Base-by-base conservation (phyloP, 306 rosid genomes). In the Prinsepia uniflora region DNA sequence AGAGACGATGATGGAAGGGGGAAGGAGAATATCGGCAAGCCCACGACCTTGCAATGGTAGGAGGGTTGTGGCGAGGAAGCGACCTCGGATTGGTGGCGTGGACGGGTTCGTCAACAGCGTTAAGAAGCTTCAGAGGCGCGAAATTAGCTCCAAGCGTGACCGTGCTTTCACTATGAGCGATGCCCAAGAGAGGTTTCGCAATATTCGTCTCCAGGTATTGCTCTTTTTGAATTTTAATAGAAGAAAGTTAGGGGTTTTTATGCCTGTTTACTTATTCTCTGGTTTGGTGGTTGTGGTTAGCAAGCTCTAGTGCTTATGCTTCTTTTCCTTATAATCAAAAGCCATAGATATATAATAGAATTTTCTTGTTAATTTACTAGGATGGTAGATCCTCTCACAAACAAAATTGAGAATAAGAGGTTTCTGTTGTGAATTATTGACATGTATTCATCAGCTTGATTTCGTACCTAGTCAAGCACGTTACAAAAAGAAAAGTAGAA, bases 51-150 rank as follows among this genome's bases (percentile, higher is more conserved):
- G 84, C 63, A 78, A 72, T 30, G 84, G 82, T 48, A 84, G 97
- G 78, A 83, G 97, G 19, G 77, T 92, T 17, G 63, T 84, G 34
- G 97, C 97, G n/a, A 83, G 86, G 86, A 92, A 83, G 43, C 74
- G 92, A 44, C 84, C 79, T 4, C 74, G 84, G 52, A 57, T 74
- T 45, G 83, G 79, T 3, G 79, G 83, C 15, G 65, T 54, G 13
- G 85, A 80, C 7, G 89, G 83, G 55, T 85, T 80, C 47, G 77
- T 76, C 49, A 80, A 55, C 74, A 77, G 89, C 75, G 86, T 92
- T 17, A 89, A 83, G 84, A 89, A 87, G 86, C 96, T 92, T 17
- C 96, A 87, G 68, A 48, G 81, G n/a, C 94, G 98, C 8, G 94
- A 92, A 86, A 84, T 92, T 69, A 78, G 83, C 67, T 84, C 98